Percentiles rank a stretch among this genome's conserved stretches.
These are phyloP conservation scores for Hylodesmum podocarpum DNA, from an alignment of 306 rosid species.

Conservation along the genomic window DNA sequence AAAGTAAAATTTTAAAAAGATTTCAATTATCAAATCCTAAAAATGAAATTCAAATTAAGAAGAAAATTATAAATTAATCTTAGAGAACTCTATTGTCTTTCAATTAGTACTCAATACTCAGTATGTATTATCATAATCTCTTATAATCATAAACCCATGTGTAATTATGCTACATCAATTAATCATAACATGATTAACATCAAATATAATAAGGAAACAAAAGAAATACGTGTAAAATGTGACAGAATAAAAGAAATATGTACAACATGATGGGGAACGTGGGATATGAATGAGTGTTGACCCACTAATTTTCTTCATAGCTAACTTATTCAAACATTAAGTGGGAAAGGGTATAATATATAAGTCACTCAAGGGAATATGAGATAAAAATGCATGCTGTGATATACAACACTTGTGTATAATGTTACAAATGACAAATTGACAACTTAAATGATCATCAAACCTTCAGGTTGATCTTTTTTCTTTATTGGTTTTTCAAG, in stretches of 20 bases:
- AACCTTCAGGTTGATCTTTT: slow-evolving; percentile 2
- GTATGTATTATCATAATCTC: too few species aligned
- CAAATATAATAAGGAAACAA: too few species aligned
- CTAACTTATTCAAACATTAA: not conserved
- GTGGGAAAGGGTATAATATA: not conserved
- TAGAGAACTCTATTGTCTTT: not conserved
- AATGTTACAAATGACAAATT: slow-evolving; percentile 26
- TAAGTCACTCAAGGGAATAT: not conserved
- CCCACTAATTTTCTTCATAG: too few species aligned
- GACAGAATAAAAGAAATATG: too few species aligned
- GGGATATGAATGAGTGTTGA: not conserved
- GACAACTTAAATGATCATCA: slow-evolving; percentile 22
- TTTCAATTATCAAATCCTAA: too few species aligned
- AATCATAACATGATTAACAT: too few species aligned
- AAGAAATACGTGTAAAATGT: too few species aligned
- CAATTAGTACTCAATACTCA: not conserved
- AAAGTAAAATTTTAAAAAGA: too few species aligned
- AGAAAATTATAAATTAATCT: not conserved
- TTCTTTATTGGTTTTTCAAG: slow-evolving; percentile 24
- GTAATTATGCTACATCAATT: too few species aligned
- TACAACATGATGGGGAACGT: not conserved
- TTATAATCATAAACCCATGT: too few species aligned
- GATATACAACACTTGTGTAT: slow-evolving; percentile 8
- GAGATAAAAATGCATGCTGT: not conserved
- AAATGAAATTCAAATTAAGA: not conserved